These are phyloP conservation scores for Cyclanthera cordifolia DNA, from an alignment of 306 rosid genomes.

Conservation along the genomic window DNA sequence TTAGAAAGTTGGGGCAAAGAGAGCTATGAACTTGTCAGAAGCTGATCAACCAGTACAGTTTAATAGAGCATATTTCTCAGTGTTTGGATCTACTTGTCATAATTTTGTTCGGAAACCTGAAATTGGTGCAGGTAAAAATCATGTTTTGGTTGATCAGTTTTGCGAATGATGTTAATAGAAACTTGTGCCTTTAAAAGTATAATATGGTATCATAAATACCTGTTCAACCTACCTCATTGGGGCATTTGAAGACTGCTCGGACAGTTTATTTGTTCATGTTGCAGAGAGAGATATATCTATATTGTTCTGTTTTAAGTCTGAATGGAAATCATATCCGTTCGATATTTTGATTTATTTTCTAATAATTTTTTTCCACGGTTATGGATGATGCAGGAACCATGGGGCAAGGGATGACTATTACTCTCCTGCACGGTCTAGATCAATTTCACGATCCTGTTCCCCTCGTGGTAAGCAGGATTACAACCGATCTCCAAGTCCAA, in stretches of 20 bases:
- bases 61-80: conserved; percentile 57
- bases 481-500: conserved; percentile 40
- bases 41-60: conserved; percentile 83
- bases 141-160: conserved; percentile 52
- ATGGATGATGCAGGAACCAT: conserved; percentile 36
- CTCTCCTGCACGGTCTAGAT: conserved; percentile 57
- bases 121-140: conserved; percentile 91
- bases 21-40: conserved; percentile 85
- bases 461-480: conserved; percentile 35
- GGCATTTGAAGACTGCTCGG: conserved; percentile 22
- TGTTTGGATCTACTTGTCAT: conserved; percentile 76
- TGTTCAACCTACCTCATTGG: not conserved
- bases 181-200: not conserved
- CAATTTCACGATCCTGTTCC: conserved; percentile 63
- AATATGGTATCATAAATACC: not conserved
- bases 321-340: not conserved
- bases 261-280: conserved; percentile 15
- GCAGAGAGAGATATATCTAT: conserved; percentile 7
- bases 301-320: not conserved
- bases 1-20: conserved; percentile 91
- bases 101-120: conserved; percentile 71
- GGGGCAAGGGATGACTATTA: conserved; percentile 43
- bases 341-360: conserved; percentile 11
- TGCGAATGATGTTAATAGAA: conserved; percentile 46
- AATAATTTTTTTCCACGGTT: not conserved